phyloP scores from a whole-genome alignment of 177 flowering plant genomes.

The Vitis hybrid region DNA sequence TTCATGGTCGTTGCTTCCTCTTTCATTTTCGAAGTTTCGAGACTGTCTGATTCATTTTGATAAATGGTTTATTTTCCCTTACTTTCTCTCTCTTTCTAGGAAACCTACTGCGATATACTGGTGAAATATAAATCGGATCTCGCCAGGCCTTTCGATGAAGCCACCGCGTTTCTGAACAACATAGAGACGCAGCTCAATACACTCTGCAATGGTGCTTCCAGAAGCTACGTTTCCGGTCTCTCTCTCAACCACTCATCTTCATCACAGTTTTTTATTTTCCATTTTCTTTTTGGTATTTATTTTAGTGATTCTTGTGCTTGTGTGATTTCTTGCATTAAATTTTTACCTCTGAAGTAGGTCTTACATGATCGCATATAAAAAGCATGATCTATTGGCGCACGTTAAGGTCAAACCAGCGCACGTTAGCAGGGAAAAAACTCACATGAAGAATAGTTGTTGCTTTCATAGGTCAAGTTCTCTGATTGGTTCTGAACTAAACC shows the following conservation, averaged over 20 bases:
- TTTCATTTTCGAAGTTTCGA: background rate
- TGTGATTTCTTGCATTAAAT: background rate
- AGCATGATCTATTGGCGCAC: too few species aligned
- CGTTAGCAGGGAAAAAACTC: slow-evolving; percentile 6
- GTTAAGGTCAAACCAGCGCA: background rate
- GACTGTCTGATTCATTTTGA: too few species aligned
- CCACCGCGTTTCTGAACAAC: slow-evolving; percentile 74
- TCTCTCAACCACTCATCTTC: slow-evolving; percentile 7
- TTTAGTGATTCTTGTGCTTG: too few species aligned
- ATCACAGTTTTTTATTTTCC: too few species aligned
- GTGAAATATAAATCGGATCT: slow-evolving; percentile 88
- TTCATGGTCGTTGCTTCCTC: slow-evolving; percentile 70
- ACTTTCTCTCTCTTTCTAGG: slow-evolving; percentile 35
- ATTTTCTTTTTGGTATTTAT: too few species aligned
- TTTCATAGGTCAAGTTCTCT: background rate
- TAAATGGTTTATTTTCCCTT: background rate
- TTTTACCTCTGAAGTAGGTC: background rate
- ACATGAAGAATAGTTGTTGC: slow-evolving; percentile 5
- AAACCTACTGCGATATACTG: slow-evolving; percentile 71
- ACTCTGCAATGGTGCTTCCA: slow-evolving; percentile 61
- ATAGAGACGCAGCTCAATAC: slow-evolving; percentile 73
- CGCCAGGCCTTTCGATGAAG: slow-evolving; percentile 78
- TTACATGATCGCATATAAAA: background rate
- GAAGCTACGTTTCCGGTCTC: slow-evolving; percentile 45
- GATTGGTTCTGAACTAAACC: slow-evolving; percentile 4